Evolutionary conservation across 805 yeast genomes (phyloP), one percentile per base, ranked within the genome.

Genomic region (Candida maris): DNA sequence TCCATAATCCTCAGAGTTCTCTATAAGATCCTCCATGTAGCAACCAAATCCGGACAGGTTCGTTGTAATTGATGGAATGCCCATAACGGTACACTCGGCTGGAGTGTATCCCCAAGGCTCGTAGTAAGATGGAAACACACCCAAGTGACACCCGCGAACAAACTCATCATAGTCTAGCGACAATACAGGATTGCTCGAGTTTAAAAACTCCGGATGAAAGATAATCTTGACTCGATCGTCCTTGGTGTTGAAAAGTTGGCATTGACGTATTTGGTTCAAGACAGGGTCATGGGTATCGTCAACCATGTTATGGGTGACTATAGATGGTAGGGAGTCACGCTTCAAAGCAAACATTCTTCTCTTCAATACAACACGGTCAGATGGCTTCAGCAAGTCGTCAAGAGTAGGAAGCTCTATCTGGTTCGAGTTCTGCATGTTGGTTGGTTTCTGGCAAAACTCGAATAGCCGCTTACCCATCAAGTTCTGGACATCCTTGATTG

Each of bases 41-140:
- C 97, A 94, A 33, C 98, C 98, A 58, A 91, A 91, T 1, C 98
- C 98, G 2, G 96, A 86, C 42, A 91, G 67, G 60, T 91, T 91
- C 27, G 98, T 91, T 8, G 98, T 91, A 54, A 91, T 85, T 5
- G 96, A 86, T 13, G 98, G 98, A 41, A 93, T 95, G 38, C 98
- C 98, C 98, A 91, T 91, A 17, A 93, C 98, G 0, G 98, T 91
- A 69, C 98, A 93, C 62, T 91, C 98, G 6, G 97, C 97, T 3
- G 98, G 98, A 2, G 98, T 91, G 63, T 91, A 91, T 26, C 98
- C 98, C 98, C 98, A 91, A 4, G 98, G 98, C 66, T 91, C 98
- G 59, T 91, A 91, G 66, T 91, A 91, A 0, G 96, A 87, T 33
- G 98, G 98, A 81, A 91, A 91, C 34, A 91, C 96, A 61, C 98